These are phyloP conservation scores for Naganishia vaughanmartiniae DNA, from an alignment of 768 basidiomycete species.

Conservation along the genomic window DNA sequence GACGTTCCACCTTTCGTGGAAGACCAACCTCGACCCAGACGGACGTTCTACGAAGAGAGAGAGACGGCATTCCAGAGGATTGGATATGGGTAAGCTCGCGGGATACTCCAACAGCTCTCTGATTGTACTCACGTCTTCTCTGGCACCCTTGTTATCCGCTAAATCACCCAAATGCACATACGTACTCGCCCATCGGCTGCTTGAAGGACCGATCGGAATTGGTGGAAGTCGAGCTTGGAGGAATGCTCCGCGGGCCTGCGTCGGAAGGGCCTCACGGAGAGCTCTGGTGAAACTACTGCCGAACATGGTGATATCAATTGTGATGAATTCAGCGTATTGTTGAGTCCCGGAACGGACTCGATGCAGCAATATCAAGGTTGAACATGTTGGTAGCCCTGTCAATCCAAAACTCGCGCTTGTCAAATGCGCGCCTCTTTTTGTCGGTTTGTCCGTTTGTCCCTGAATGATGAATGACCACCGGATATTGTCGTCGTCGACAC, in stretches of 20 bases:
- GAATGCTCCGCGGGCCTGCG: not conserved
- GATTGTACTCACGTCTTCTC: conserved; percentile 35
- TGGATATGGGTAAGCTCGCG: not conserved
- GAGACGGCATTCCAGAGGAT: not conserved
- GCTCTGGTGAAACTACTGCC: conserved; percentile 17
- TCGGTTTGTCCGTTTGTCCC: no score
- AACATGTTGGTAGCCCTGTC: not conserved
- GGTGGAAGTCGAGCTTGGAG: conserved; percentile 7
- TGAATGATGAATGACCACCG: no score
- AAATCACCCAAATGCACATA: conserved; percentile 42
- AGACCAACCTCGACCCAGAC: conserved; percentile 88
- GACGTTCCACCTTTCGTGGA: conserved; percentile 89
- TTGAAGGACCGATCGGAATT: conserved; percentile 30
- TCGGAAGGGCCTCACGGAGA: conserved; percentile 18
- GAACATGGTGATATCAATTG: not conserved
- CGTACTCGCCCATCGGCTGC: conserved; percentile 41
- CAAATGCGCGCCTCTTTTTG: conserved; percentile 13
- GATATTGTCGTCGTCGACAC: no score
- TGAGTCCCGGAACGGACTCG: not conserved
- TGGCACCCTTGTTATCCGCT: conserved; percentile 41
- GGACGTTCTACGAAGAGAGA: conserved; percentile 47
- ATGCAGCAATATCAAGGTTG: not conserved
- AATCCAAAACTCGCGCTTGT: conserved; percentile 23
- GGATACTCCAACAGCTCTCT: not conserved
- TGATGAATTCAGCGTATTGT: not conserved